These are phyloP conservation scores for Helicocarpus griseus DNA, from an alignment of 2,329 filamentous ascomycete genomes.

Conservation along the genomic window DNA sequence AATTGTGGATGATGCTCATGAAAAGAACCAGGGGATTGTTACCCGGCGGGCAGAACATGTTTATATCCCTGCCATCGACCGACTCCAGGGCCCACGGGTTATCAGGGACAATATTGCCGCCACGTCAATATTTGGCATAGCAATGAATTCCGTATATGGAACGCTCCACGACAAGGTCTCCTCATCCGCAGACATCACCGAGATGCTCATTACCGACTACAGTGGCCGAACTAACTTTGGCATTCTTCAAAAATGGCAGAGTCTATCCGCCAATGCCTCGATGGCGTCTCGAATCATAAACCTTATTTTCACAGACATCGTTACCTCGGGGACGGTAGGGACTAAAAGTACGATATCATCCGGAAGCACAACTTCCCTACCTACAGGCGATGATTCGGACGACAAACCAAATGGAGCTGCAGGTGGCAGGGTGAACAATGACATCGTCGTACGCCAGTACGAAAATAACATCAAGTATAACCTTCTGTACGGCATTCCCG, in stretches of 20 bases:
- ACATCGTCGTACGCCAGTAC: slow-evolving; percentile 13
- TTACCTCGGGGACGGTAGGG: slow-evolving; percentile 27
- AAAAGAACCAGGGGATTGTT: not conserved
- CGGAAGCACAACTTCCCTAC: too few relatives aligned
- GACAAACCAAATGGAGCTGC: not conserved
- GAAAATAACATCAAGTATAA: slow-evolving; percentile 19
- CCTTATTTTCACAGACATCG: slow-evolving; percentile 32
- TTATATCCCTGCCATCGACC: not conserved
- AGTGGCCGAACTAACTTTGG: not conserved
- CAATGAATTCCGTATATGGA: not conserved
- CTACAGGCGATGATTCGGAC: not conserved
- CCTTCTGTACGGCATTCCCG: slow-evolving; percentile 21
- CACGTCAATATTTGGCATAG: not conserved
- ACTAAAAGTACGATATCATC: slow-evolving; percentile 14
- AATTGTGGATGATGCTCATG: slow-evolving; percentile 9
- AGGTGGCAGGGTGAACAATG: not conserved
- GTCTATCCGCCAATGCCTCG: slow-evolving; percentile 5
- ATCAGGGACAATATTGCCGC: not conserved
- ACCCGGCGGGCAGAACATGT: not conserved
- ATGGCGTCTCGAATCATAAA: slow-evolving; percentile 25
- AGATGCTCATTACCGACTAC: not conserved
- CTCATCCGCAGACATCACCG: too few relatives aligned
- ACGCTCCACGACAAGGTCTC: not conserved
- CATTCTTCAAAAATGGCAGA: not conserved
- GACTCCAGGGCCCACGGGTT: not conserved